phyloP scores from a whole-genome alignment of 495 filamentous ascomycete genomes.

The Xylaria intraflava region DNA sequence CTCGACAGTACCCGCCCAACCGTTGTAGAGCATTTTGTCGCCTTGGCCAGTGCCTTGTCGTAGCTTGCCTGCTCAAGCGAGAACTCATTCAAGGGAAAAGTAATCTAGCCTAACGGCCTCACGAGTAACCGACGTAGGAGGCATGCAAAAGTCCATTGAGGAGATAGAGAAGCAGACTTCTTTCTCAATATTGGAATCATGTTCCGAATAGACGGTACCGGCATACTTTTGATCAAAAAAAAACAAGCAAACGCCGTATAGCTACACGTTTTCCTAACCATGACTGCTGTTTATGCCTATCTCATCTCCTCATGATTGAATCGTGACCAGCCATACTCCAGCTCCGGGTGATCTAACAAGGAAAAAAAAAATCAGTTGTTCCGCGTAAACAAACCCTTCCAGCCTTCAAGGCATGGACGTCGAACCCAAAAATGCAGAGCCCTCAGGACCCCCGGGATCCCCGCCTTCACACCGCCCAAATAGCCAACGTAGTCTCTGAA shows the following conservation, averaged over 20 bases:
- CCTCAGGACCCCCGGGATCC: not conserved
- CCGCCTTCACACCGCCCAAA: conserved; percentile 23
- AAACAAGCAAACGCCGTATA: not conserved
- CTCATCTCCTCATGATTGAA: not conserved
- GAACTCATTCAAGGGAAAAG: too few species aligned
- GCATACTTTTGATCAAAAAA: not conserved
- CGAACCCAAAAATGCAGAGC: not conserved
- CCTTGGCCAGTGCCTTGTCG: too few species aligned
- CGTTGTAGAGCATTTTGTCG: too few species aligned
- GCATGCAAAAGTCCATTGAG: too few species aligned
- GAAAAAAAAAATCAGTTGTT: not conserved
- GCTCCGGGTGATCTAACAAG: not conserved
- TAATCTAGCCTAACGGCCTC: too few species aligned
- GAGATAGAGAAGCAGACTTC: not conserved
- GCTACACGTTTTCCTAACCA: not conserved
- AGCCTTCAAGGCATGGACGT: conserved; percentile 3
- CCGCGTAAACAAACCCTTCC: not conserved
- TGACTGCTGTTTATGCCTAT: not conserved
- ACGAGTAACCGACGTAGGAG: too few species aligned
- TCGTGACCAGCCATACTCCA: not conserved
- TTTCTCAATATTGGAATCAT: not conserved
- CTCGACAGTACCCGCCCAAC: too few species aligned
- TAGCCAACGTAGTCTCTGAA: conserved; percentile 27
- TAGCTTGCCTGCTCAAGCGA: too few species aligned
- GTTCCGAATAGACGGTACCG: not conserved